Evolutionary conservation across 1,284 basidiomycete species (phyloP).

Genomic region (Ceratobasidium sp.): DNA sequence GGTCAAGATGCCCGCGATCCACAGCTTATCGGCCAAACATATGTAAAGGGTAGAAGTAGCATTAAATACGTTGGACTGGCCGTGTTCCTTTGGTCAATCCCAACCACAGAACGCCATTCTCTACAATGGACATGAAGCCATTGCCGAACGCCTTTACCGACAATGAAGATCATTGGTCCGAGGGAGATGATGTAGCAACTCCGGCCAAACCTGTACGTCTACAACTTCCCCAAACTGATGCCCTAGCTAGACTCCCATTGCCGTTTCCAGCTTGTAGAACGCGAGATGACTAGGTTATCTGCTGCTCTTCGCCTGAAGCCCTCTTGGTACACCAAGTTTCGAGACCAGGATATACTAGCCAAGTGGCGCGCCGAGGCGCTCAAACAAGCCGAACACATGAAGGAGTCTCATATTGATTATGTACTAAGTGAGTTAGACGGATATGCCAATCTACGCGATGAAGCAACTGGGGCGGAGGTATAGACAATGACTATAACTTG

Average conservation of each 20-base stretch:
- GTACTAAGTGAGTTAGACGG: constrained; percentile 66
- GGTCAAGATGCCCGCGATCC: too few species aligned
- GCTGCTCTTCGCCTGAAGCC: constrained; percentile 60
- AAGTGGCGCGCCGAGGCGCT: constrained; percentile 58
- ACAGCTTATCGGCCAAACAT: too few species aligned
- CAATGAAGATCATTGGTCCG: background rate
- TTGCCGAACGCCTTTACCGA: constrained; percentile 19
- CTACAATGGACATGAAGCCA: background rate
- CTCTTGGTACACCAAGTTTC: constrained; percentile 62
- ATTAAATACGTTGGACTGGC: too few species aligned
- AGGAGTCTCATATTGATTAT: constrained; percentile 63
- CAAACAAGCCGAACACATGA: constrained; percentile 57
- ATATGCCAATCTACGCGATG: constrained; percentile 63
- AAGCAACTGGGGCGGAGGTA: constrained; percentile 58
- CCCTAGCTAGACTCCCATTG: background rate
- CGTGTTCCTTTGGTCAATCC: too few species aligned
- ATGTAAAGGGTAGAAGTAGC: too few species aligned
- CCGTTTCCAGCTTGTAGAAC: constrained; percentile 60
- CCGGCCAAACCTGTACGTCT: constrained; percentile 21
- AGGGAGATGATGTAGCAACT: background rate
- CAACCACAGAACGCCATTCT: too few species aligned
- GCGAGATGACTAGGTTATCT: constrained; percentile 66
- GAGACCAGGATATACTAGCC: constrained; percentile 54
- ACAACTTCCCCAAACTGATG: background rate
- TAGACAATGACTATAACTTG: background rate